phyloP scores from a whole-genome alignment of 2,329 filamentous ascomycete species.

The Boeremia lycopersici region DNA sequence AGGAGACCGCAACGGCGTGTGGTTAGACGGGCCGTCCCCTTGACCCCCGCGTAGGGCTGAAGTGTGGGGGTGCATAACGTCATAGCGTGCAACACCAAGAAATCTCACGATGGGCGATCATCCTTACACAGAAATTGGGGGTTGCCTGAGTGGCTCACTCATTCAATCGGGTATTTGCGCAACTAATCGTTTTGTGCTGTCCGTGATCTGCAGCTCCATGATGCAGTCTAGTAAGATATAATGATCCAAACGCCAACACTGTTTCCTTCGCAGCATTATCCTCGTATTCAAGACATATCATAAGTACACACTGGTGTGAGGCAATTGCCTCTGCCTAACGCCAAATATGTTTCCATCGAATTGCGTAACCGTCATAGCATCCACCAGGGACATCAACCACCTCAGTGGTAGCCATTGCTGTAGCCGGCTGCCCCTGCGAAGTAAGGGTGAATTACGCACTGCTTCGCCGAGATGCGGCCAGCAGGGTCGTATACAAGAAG shows the following conservation, averaged over 20 bases:
- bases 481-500: conserved; percentile 89
- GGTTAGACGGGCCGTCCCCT: conserved; percentile 12
- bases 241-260: conserved; percentile 31
- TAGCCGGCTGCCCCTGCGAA: conserved; percentile 64
- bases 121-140: neutral
- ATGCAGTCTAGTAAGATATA: conserved; percentile 19
- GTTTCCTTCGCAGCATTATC: conserved; percentile 23
- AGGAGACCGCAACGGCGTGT: conserved; percentile 12
- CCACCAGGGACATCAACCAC: conserved; percentile 23
- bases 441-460: conserved; percentile 83
- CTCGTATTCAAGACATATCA: conserved; percentile 29
- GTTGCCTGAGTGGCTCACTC: neutral
- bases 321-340: conserved; percentile 13
- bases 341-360: conserved; percentile 28
- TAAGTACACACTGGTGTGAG: conserved; percentile 16
- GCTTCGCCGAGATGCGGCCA: conserved; percentile 85
- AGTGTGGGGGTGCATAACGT: conserved; percentile 34
- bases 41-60: conserved; percentile 34
- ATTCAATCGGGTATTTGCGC: neutral
- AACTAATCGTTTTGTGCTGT: neutral
- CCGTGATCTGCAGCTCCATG: conserved; percentile 2
- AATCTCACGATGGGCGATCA: neutral
- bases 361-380: conserved; percentile 40
- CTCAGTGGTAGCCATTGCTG: conserved; percentile 46
- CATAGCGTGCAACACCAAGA: conserved; percentile 26